These are phyloP conservation scores for Heliamphora pulchella DNA, from an alignment of 179 eudicot genomes.

Conservation along the genomic window DNA sequence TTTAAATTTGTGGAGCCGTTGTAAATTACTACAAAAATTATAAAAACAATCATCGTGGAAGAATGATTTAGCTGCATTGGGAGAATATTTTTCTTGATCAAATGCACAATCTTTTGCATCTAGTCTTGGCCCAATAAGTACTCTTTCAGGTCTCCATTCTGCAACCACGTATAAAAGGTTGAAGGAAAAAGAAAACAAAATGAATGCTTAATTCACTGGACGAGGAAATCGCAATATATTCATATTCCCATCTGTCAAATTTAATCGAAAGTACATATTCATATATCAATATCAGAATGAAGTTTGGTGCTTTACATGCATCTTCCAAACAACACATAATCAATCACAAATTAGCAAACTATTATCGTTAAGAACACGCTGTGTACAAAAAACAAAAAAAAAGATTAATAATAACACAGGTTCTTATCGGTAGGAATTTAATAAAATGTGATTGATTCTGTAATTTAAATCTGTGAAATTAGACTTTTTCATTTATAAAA, in stretches of 20 bases:
- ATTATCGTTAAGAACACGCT: neutral
- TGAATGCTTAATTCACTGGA: neutral
- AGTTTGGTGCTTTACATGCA: neutral
- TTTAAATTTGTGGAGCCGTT: no score
- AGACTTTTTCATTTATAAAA: neutral
- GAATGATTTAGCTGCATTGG: no score
- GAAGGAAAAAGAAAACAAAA: neutral
- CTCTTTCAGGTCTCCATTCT: neutral
- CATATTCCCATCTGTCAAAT: neutral
- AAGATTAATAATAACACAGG: no score
- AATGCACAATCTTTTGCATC: no score
- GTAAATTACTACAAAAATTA: no score
- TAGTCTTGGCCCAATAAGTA: no score
- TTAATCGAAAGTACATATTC: neutral
- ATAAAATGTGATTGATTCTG: no score
- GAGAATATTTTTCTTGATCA: no score
- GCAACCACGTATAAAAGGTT: neutral
- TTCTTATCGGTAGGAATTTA: no score
- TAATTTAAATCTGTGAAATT: no score
- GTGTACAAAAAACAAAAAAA: neutral
- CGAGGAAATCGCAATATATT: neutral
- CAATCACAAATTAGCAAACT: neutral
- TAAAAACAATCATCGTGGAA: no score
- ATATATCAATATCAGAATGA: constrained; percentile 1
- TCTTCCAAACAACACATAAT: neutral